Base-by-base conservation (phyloP, 345 rosid species). In the Boechera stricta region DNA sequence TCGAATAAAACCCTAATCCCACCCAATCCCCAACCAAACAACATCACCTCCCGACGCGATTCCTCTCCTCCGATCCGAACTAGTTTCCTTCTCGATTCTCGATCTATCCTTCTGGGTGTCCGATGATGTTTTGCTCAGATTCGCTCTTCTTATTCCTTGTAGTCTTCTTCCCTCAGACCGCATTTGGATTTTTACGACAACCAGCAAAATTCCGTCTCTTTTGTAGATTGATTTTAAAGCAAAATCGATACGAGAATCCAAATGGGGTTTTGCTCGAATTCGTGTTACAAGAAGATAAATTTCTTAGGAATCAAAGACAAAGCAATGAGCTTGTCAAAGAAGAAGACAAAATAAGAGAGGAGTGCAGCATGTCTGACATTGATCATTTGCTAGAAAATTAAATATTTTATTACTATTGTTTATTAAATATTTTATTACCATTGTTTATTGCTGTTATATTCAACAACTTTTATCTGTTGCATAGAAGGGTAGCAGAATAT, bases 21-120 rank as follows among this genome's bases (percentile, higher is more conserved):
- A 83, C 83, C 81, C 81, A 83, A 80, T 79, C 77, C 72, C 81
- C 67, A 68, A 57, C 82, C 82, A 35, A 45, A 77, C 86, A 89
- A 87, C 98, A 94, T 90, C 88, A 89, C 97, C 90, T 82, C 93
- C 84, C 56, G 11, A 41, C 45, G n/a, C 60, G 51, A 12, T 65
- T 64, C 76, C 18, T n/a, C 42, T 65, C 45, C 72, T 54, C 77
- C 75, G 60, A 77, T 78, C n/a, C n/a, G n/a, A n/a, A n/a, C 82
- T 67, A 45, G 76, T 76, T 76, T 69, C 31, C 42, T 36, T n/a
- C 49, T 42, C 82, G 65, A 45, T 21, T 72, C 64, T 69, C 56
- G 79, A 79, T 78, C 78, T 74, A 31, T 2, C 52, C 21, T 82
- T 80, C 60, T 53, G 71, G 73, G 70, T 49, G 78, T 74, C 83